A percentile compares a stretch with the other conserved stretches of the same genome.
Conservation (phyloP, 1,284 basidiomycete species). For the Uromyces viciae-fabae region DNA sequence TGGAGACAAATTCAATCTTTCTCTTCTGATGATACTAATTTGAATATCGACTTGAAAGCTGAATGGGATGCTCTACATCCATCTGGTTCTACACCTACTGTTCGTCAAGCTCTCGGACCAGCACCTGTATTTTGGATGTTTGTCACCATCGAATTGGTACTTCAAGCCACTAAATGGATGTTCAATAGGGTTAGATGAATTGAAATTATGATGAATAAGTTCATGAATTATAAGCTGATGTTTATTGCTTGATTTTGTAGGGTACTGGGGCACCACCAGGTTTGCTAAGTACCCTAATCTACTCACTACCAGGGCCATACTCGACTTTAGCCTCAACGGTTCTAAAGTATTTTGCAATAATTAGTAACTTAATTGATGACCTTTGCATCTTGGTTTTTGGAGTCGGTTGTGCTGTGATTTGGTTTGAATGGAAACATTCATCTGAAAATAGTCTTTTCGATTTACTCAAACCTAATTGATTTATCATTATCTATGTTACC, state of each 20-base stretch:
- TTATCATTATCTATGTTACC: no score
- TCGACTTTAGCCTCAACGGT: slow-evolving; percentile 20
- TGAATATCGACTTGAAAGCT: slow-evolving; percentile 15
- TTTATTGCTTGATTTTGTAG: neutral
- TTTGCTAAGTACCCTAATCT: slow-evolving; percentile 22
- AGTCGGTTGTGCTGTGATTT: slow-evolving; percentile 29
- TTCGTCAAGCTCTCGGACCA: slow-evolving; percentile 32
- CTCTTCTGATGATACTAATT: neutral
- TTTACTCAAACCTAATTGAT: slow-evolving; percentile 20
- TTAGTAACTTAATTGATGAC: slow-evolving; percentile 33
- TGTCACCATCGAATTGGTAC: slow-evolving; percentile 33
- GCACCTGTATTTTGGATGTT: slow-evolving; percentile 44
- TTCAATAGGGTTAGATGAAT: slow-evolving; percentile 24
- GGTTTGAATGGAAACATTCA: slow-evolving; percentile 33
- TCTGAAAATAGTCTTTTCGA: slow-evolving; percentile 20
- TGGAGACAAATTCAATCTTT: slow-evolving; percentile 10
- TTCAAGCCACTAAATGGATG: slow-evolving; percentile 35
- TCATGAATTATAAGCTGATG: neutral
- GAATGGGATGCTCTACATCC: slow-evolving; percentile 38
- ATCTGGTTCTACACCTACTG: slow-evolving; percentile 24
- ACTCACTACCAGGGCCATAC: slow-evolving; percentile 27
- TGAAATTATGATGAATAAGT: neutral
- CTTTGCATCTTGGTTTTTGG: slow-evolving; percentile 40
- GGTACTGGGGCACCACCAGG: slow-evolving; percentile 6
- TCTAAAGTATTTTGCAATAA: slow-evolving; percentile 34